Evolutionary conservation across 176 grass and related monocot genomes (phyloP), one percentile per base, ranked within the genome.

Genomic region (Eleusine coracana): DNA sequence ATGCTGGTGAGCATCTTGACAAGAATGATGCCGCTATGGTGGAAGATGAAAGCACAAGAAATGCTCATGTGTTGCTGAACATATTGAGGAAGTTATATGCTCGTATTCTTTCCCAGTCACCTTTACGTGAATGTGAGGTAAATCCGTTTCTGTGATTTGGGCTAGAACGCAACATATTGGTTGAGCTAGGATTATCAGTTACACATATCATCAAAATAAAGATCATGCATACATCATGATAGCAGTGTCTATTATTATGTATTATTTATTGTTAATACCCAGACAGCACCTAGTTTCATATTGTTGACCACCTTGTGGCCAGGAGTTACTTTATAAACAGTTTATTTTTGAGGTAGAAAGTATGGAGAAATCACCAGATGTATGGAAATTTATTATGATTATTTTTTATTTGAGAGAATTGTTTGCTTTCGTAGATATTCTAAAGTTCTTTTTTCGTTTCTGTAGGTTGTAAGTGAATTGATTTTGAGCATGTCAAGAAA

Each of bases 71-170:
- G 67, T 81, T 91, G 81, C 70, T 91, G 51, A 88, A 84, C 71
- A 73, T 66, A 82, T 44, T 91, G 88, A 94, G 89, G 80, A 85
- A 81, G 78, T 83, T 94, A 78, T 90, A 94, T 73, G 60, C 65
- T 18, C 71, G 20, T 65, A 78, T 87, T 87, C 56, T 97, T 79
- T 44, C 58, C 34, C 84, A 87, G n/a, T 92, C 92, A 84, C 88
- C 89, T 76, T 76, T 85, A 86, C 70, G 65, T 87, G 95, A 97
- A 84, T 94, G 72, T 4, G 95, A 94, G 95, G 95, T 97, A 94
- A 76, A 42, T 83, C 64, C 67, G 52, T 71, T 86, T 86, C 13
- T 65, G 34, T 71, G 6, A 67, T 86, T 37, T 86, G 29, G 41
- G 48, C 16, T 68, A 46, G 38, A 73, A 50, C 73, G 41, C 17